Evolutionary conservation across 441 rosid genomes (phyloP).

Genomic region (Codiaeum variegatum): DNA sequence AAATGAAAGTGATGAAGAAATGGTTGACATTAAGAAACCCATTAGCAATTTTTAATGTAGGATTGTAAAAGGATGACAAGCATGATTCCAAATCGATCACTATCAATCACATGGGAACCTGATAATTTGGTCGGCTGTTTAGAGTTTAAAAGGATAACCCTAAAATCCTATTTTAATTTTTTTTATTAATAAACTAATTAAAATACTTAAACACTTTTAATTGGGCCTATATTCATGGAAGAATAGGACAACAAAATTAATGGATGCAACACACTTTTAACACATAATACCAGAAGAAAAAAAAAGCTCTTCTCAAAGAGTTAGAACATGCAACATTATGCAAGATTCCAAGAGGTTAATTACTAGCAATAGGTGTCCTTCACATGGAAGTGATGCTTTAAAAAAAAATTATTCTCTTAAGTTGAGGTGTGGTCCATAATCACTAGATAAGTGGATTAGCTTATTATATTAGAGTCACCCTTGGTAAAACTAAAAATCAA

Average conservation of each 20-base stretch:
- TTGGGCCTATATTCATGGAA: constrained; percentile 22
- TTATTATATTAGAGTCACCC: too few species aligned
- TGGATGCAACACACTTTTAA: constrained; percentile 31
- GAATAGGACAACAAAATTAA: constrained; percentile 11
- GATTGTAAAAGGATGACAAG: constrained; percentile 29
- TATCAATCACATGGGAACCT: constrained; percentile 50
- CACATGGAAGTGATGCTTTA: constrained; percentile 38
- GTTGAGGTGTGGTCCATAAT: constrained; percentile 37
- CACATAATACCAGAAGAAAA: background rate
- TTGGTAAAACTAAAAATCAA: too few species aligned
- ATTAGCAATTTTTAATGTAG: constrained; percentile 16
- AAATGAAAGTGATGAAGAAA: constrained; percentile 13
- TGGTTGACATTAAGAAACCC: constrained; percentile 25
- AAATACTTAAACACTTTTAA: constrained; percentile 17
- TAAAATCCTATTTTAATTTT: constrained; percentile 25
- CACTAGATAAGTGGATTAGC: too few species aligned
- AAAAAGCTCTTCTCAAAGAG: constrained; percentile 29
- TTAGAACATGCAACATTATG: constrained; percentile 36
- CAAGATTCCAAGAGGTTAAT: constrained; percentile 34
- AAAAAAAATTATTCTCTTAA: constrained; percentile 17
- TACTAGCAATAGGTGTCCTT: constrained; percentile 25
- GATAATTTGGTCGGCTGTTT: constrained; percentile 43
- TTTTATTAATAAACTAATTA: constrained; percentile 24
- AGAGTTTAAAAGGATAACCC: constrained; percentile 28
- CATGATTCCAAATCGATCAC: constrained; percentile 40